Conservation (phyloP, 805 yeast genomes). For the Candida verbasci region DNA sequence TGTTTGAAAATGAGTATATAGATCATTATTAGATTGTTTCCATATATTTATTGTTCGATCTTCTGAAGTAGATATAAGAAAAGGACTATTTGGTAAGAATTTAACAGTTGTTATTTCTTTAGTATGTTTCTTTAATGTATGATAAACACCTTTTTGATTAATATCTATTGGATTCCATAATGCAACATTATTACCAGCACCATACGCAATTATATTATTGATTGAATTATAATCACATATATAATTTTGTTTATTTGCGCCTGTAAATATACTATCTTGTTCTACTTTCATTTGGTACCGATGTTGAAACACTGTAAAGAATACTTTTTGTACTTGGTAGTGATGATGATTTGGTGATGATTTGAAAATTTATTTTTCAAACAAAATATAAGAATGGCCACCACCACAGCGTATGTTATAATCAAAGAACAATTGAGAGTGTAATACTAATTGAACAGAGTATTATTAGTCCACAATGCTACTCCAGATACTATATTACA, state of each 20-base stretch:
- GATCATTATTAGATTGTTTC: slow-evolving; percentile 27
- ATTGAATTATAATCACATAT: slow-evolving; percentile 47
- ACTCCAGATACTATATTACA: slow-evolving; percentile 60
- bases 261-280: slow-evolving; percentile 60
- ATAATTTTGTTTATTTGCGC: slow-evolving; percentile 66
- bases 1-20: slow-evolving; percentile 27
- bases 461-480: slow-evolving; percentile 34
- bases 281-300: slow-evolving; percentile 3
- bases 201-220: slow-evolving; percentile 55
- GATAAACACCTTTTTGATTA: slow-evolving; percentile 41
- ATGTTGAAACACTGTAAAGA: background rate
- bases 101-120: slow-evolving; percentile 65
- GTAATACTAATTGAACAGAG: slow-evolving; percentile 21
- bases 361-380: background rate
- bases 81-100: slow-evolving; percentile 39
- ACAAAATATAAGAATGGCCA: slow-evolving; percentile 19
- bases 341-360: background rate
- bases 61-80: slow-evolving; percentile 60
- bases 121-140: slow-evolving; percentile 58
- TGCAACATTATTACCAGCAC: slow-evolving; percentile 64
- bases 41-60: slow-evolving; percentile 63
- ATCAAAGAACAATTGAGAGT: too few relatives aligned
- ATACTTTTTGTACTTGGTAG: background rate
- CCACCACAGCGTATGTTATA: slow-evolving; percentile 36
- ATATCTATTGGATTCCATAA: slow-evolving; percentile 58